Percentiles rank a stretch among this genome's conserved stretches.
These are phyloP conservation scores for Mycena pura DNA, from an alignment of 768 basidiomycete species.

Conservation along the genomic window DNA sequence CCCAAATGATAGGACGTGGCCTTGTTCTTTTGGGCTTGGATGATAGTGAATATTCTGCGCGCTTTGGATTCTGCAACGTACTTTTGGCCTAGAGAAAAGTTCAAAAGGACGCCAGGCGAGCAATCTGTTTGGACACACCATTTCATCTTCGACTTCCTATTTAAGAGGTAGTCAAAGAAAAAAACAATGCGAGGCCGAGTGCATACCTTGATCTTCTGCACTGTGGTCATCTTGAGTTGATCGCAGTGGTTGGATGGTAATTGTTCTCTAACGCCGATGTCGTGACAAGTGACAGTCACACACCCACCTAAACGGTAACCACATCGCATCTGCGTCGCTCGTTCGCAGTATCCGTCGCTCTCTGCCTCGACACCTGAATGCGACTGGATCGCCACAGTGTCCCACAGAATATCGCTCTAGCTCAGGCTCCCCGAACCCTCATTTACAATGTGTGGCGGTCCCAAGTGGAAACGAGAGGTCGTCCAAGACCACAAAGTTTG, in stretches of 20 bases:
- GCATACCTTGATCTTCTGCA: constrained; percentile 86
- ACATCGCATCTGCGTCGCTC: constrained; percentile 27
- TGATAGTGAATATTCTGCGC: constrained; percentile 23
- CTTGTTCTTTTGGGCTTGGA: constrained; percentile 92
- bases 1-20: constrained; percentile 96
- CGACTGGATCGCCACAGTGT: constrained; percentile 61
- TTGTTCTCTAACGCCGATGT: background rate
- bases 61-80: constrained; percentile 45
- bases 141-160: constrained; percentile 96
- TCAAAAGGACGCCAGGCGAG: constrained; percentile 30
- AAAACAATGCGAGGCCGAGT: constrained; percentile 27
- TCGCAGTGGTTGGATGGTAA: background rate
- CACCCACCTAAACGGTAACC: constrained; percentile 18
- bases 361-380: constrained; percentile 35
- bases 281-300: background rate
- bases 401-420: constrained; percentile 30
- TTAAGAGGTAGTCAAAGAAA: constrained; percentile 27
- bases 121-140: constrained; percentile 63
- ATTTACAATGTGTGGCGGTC: constrained; percentile 68
- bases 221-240: constrained; percentile 47
- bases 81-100: constrained; percentile 70
- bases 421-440: constrained; percentile 31
- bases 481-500: constrained; percentile 97
- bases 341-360: constrained; percentile 28
- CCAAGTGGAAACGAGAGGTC: constrained; percentile 95